Evolutionary conservation across 148 eudicot species (phyloP).

Genomic region (Suaeda aralocaspica): DNA sequence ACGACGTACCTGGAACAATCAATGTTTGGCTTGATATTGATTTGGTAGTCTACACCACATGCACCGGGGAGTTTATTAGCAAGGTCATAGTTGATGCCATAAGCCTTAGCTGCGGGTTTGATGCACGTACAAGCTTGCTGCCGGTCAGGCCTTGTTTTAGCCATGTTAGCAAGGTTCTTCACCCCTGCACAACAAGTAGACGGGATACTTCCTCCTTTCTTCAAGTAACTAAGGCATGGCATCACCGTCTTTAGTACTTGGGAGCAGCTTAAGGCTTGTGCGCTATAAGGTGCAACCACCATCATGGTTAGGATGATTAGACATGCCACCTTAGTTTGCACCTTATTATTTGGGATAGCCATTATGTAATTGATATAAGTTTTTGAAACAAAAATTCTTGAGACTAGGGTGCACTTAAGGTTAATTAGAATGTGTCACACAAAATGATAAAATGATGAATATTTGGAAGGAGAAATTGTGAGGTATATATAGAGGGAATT

Average conservation of each 20-base stretch:
- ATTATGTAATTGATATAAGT: slow-evolving; percentile 1
- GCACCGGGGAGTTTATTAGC: slow-evolving; percentile 26
- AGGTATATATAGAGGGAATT: slow-evolving; percentile 5
- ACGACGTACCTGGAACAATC: slow-evolving; percentile 34
- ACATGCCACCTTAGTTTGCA: slow-evolving; percentile 11
- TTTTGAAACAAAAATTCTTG: not conserved
- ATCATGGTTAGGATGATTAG: slow-evolving; percentile 16
- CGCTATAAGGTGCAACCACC: slow-evolving; percentile 26
- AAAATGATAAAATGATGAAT: not conserved
- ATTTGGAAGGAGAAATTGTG: not conserved
- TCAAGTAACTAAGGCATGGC: slow-evolving; percentile 35
- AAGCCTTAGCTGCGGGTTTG: slow-evolving; percentile 19
- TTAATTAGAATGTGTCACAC: not conserved
- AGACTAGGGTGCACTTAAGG: not conserved
- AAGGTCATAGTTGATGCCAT: slow-evolving; percentile 20
- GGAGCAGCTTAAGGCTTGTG: slow-evolving; percentile 25
- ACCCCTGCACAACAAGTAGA: slow-evolving; percentile 30
- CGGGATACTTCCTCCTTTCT: slow-evolving; percentile 23
- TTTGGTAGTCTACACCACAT: slow-evolving; percentile 25
- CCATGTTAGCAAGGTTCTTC: slow-evolving; percentile 12
- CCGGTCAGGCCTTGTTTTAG: slow-evolving; percentile 22
- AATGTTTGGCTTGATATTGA: slow-evolving; percentile 5
- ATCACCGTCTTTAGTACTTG: slow-evolving; percentile 11
- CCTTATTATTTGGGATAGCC: slow-evolving; percentile 9
- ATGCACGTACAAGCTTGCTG: slow-evolving; percentile 32